phyloP scores from a whole-genome alignment of 257 asterid genomes.

The Solanum clarkiae region DNA sequence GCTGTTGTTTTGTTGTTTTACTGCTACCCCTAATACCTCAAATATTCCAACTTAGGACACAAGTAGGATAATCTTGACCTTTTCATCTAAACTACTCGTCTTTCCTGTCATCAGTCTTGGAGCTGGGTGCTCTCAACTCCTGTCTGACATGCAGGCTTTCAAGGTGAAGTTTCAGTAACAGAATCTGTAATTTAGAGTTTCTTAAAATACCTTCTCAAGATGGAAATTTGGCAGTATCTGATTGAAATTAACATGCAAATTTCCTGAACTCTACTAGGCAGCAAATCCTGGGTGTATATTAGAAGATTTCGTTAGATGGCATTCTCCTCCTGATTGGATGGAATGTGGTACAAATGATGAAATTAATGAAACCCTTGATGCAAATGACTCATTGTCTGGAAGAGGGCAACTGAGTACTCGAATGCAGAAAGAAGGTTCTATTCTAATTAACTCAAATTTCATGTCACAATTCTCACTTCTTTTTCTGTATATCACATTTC shows the following conservation, averaged over 20 bases:
- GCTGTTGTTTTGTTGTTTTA: neutral
- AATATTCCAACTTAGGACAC: neutral
- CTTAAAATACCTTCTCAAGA: conserved; percentile 2
- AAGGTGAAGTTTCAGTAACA: conserved; percentile 50
- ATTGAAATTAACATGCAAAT: conserved; percentile 4
- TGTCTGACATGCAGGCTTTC: conserved; percentile 99
- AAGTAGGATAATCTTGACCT: neutral
- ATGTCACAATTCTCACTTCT: neutral
- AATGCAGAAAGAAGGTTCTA: conserved; percentile 95
- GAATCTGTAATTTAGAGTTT: neutral
- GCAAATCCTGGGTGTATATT: conserved; percentile 97
- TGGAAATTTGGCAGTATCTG: conserved; percentile 1
- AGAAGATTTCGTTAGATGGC: conserved; percentile 98
- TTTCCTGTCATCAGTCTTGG: conserved; percentile 58
- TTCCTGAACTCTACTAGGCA: conserved; percentile 47
- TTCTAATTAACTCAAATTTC: neutral
- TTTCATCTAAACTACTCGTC: conserved; percentile 18
- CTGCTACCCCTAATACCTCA: neutral
- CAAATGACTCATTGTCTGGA: conserved; percentile 35
- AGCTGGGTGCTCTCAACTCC: conserved; percentile 98
- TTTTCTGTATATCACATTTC: neutral
- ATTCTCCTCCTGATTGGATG: conserved; percentile 98
- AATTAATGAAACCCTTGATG: conserved; percentile 34
- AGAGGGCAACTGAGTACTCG: conserved; percentile 93
- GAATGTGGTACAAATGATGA: conserved; percentile 43